Evolutionary conservation across 1,139 yeast species (phyloP).

Genomic region (Candida mesenterica): DNA sequence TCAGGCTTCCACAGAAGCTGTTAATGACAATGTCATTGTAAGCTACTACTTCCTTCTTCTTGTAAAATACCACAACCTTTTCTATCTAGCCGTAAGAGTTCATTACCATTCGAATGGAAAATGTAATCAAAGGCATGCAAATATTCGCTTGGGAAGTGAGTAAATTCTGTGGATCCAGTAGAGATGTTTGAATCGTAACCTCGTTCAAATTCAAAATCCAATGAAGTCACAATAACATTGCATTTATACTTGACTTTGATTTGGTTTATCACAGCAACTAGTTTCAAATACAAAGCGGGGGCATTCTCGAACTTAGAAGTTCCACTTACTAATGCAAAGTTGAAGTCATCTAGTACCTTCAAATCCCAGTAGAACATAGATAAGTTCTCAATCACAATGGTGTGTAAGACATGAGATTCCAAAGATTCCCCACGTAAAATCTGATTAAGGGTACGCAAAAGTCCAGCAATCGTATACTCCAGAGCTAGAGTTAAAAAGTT

Average conservation of each 20-base stretch:
- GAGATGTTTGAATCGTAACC: conserved; percentile 20
- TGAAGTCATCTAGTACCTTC: conserved; percentile 16
- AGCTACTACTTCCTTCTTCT: too few relatives aligned
- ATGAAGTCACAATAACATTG: conserved; percentile 33
- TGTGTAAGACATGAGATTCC: conserved; percentile 13
- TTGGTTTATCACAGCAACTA: conserved; percentile 15
- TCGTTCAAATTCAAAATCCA: conserved; percentile 31
- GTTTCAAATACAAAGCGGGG: conserved; percentile 16
- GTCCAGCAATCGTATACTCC: conserved; percentile 3
- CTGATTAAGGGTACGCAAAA: conserved; percentile 3
- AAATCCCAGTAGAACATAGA: conserved; percentile 38
- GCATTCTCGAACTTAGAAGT: conserved; percentile 11
- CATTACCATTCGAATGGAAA: background rate
- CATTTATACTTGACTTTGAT: conserved; percentile 24
- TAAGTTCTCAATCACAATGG: conserved; percentile 24
- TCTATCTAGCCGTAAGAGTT: background rate
- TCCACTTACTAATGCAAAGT: conserved; percentile 14
- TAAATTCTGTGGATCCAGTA: conserved; percentile 1
- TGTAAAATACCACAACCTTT: too few relatives aligned
- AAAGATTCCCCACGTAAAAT: conserved; percentile 2
- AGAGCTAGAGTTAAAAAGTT: background rate
- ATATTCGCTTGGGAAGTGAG: conserved; percentile 4
- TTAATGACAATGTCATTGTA: too few relatives aligned
- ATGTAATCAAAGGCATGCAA: conserved; percentile 1
- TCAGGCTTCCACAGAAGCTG: too few relatives aligned